phyloP scores from a whole-genome alignment of 192 early-diverging fungal genomes.

The Backusella mclennaniae region DNA sequence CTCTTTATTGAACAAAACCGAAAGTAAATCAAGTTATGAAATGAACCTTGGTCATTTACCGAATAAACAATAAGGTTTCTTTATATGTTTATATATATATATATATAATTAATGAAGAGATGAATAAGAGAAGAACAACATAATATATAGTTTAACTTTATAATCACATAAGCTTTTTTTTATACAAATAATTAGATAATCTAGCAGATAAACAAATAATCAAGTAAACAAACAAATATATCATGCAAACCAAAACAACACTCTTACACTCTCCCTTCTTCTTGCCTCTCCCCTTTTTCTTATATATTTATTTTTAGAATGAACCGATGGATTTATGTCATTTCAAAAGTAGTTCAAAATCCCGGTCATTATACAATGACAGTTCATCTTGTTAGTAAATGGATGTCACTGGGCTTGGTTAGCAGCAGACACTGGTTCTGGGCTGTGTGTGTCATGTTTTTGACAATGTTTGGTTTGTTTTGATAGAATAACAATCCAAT shows the following conservation, averaged over 20 bases:
- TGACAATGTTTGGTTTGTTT: background rate
- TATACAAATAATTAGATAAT: background rate
- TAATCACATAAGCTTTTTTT: background rate
- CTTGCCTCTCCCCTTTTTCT: background rate
- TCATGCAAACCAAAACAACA: background rate
- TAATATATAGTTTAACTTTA: background rate
- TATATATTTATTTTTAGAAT: background rate
- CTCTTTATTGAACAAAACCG: background rate
- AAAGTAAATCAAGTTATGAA: background rate
- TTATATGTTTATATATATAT: background rate
- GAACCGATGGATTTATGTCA: background rate
- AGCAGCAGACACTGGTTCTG: no score
- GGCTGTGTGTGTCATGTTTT: background rate
- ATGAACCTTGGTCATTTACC: background rate
- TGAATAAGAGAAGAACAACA: background rate
- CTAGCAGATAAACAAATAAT: background rate
- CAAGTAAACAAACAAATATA: background rate
- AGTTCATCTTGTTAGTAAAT: background rate
- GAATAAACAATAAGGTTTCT: background rate
- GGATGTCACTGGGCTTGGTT: no score
- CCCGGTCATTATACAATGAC: background rate
- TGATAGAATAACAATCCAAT: background rate
- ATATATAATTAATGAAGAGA: background rate
- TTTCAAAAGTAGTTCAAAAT: background rate
- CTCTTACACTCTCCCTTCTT: background rate